Evolutionary conservation across 2,329 filamentous ascomycete species (phyloP).

Genomic region (Orbilia quercus): DNA sequence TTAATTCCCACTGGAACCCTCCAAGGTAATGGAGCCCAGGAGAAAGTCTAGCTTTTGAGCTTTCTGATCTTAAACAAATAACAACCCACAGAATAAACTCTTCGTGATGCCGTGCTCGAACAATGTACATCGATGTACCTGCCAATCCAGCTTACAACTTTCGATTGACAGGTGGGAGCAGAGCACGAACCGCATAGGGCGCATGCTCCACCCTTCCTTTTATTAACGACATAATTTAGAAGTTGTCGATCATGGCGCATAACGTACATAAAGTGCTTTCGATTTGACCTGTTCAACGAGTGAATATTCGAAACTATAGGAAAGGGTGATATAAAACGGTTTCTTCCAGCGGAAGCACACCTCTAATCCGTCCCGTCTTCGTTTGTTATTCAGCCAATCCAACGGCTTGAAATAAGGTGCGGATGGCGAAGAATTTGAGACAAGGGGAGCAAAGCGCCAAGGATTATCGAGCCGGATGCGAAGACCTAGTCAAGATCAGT

Average conservation of each 20-base stretch:
- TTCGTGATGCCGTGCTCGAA: too few species aligned
- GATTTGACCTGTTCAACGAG: not conserved
- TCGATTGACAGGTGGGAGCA: too few species aligned
- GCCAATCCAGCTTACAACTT: too few species aligned
- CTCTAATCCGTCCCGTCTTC: constrained; percentile 16
- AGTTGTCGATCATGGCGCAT: too few species aligned
- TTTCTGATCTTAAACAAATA: too few species aligned
- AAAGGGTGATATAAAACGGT: constrained; percentile 16
- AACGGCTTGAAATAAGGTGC: constrained; percentile 40
- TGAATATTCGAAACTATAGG: not conserved
- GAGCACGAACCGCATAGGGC: not conserved
- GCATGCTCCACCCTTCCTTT: not conserved
- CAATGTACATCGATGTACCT: too few species aligned
- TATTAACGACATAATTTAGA: not conserved
- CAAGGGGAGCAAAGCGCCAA: constrained; percentile 25
- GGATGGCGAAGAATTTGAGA: constrained; percentile 28
- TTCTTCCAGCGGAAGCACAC: constrained; percentile 19
- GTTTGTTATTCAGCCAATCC: constrained; percentile 25
- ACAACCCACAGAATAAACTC: too few species aligned
- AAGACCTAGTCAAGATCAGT: not conserved
- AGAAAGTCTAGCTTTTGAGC: too few species aligned
- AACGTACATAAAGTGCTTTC: too few species aligned
- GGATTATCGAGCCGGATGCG: not conserved
- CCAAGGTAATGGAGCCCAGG: too few species aligned
- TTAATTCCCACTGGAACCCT: too few species aligned